phyloP scores from a whole-genome alignment of 1,139 yeast species.

The Blastobotrys persicus region DNA sequence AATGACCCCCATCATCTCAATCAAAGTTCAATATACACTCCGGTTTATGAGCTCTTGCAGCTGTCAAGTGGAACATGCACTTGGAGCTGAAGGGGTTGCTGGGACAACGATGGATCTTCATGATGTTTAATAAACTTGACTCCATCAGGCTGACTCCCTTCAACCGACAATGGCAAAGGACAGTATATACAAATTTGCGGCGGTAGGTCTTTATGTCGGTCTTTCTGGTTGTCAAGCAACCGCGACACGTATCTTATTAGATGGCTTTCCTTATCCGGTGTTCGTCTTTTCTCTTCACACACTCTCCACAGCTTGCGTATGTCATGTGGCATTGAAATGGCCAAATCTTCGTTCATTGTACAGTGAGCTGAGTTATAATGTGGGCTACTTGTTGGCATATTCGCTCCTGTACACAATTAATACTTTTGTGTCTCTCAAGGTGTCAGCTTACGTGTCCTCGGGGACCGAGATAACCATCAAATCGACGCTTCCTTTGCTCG shows the following conservation, averaged over 20 bases:
- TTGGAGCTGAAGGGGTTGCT: too few relatives aligned
- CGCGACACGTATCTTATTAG: constrained; percentile 31
- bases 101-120: not conserved
- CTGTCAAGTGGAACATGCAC: too few relatives aligned
- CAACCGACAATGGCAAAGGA: constrained; percentile 2
- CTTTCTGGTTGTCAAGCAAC: constrained; percentile 31
- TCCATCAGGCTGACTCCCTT: not conserved
- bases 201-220: constrained; percentile 30
- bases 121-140: too few relatives aligned
- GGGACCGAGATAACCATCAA: constrained; percentile 28
- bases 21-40: not conserved
- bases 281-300: constrained; percentile 27
- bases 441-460: constrained; percentile 10
- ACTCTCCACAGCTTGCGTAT: constrained; percentile 26
- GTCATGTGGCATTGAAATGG: constrained; percentile 10
- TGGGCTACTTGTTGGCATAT: constrained; percentile 2
- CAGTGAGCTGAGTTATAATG: not conserved
- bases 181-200: constrained; percentile 14
- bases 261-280: constrained; percentile 32
- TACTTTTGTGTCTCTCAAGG: constrained; percentile 2
- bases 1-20: too few relatives aligned
- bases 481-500: constrained; percentile 28
- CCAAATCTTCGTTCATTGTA: not conserved
- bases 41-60: not conserved
- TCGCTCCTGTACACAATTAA: constrained; percentile 2